phyloP scores from a whole-genome alignment of 2,329 filamentous ascomycete genomes.

The Claviceps quebecensis region DNA sequence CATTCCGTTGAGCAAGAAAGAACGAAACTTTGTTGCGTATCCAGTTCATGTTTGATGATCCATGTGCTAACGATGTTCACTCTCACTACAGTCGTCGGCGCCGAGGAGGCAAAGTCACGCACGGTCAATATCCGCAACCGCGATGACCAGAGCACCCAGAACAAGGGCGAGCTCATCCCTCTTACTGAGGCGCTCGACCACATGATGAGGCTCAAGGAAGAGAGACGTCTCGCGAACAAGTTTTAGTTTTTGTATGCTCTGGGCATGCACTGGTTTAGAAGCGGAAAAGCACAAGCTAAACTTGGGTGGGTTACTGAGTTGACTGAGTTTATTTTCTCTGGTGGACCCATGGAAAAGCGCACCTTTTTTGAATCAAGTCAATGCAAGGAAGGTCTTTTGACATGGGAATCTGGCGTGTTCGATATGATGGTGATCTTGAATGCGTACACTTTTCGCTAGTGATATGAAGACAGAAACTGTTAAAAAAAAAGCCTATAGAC shows the following conservation, averaged over 20 bases:
- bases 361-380: too few relatives aligned
- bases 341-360: too few relatives aligned
- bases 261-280: not conserved
- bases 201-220: constrained; percentile 35
- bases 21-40: not conserved
- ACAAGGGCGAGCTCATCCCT: constrained; percentile 43
- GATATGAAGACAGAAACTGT: too few relatives aligned
- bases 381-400: too few relatives aligned
- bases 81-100: constrained; percentile 38
- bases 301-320: too few relatives aligned
- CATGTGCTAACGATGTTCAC: constrained; percentile 1
- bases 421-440: too few relatives aligned
- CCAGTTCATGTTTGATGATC: not conserved
- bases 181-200: constrained; percentile 43
- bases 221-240: constrained; percentile 25
- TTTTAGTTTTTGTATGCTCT: constrained; percentile 10
- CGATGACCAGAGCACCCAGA: constrained; percentile 47
- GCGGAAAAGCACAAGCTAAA: not conserved
- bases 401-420: too few relatives aligned
- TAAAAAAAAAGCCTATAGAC: too few relatives aligned
- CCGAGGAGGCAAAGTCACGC: constrained; percentile 44
- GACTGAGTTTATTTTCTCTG: too few relatives aligned
- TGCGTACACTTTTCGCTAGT: too few relatives aligned
- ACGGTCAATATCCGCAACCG: constrained; percentile 51
- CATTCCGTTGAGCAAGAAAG: not conserved